Conservation (phyloP, 345 rosid species). For the Luvunga scandens region DNA sequence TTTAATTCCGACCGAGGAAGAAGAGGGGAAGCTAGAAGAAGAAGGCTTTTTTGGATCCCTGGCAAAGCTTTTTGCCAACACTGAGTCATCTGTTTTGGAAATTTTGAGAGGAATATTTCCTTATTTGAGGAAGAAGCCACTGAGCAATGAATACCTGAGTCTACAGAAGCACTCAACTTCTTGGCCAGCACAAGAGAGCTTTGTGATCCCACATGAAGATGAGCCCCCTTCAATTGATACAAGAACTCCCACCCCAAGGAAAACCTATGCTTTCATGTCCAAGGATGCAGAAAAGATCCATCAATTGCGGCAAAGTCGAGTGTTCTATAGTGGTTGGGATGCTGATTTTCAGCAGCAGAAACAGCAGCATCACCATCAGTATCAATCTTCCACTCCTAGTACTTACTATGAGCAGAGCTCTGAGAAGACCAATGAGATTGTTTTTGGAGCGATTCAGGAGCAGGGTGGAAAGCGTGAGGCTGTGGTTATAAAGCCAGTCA, state of each 20-base stretch:
- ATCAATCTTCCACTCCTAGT: constrained; percentile 65
- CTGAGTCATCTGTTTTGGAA: constrained; percentile 55
- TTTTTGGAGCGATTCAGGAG: constrained; percentile 90
- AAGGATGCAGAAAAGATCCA: constrained; percentile 88
- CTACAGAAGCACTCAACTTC: constrained; percentile 36
- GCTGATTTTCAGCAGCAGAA: constrained; percentile 52
- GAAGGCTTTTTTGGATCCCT: constrained; percentile 74
- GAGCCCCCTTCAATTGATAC: constrained; percentile 86
- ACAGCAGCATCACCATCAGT: constrained; percentile 61
- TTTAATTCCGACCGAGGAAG: constrained; percentile 64
- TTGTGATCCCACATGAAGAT: constrained; percentile 67
- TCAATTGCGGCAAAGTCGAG: constrained; percentile 81
- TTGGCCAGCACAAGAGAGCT: constrained; percentile 80
- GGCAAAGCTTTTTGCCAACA: constrained; percentile 47
- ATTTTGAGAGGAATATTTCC: constrained; percentile 70
- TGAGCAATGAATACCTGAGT: constrained; percentile 33
- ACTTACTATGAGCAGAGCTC: constrained; percentile 72
- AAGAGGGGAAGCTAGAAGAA: constrained; percentile 76
- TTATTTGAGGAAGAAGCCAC: constrained; percentile 46
- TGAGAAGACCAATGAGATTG: constrained; percentile 78
- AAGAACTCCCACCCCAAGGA: constrained; percentile 77
- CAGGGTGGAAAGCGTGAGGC: constrained; percentile 44
- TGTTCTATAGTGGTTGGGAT: constrained; percentile 69
- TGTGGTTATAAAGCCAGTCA: constrained; percentile 52
- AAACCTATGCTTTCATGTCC: constrained; percentile 92